Evolutionary conservation across 2,329 filamentous ascomycete species (phyloP), one percentile per base, ranked within the genome.

Genomic region (Daldinia sp.): DNA sequence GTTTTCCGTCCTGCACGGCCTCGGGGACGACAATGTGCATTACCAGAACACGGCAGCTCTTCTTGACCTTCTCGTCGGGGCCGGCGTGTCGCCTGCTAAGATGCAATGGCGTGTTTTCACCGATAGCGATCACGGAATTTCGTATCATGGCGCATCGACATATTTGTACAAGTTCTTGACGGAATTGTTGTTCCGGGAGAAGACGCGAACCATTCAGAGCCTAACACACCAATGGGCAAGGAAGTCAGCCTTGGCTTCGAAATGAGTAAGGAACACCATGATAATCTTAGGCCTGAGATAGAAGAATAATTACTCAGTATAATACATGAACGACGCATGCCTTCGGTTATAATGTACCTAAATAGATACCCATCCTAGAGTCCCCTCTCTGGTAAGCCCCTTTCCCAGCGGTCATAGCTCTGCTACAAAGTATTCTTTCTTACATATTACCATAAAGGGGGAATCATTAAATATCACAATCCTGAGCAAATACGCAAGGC

Each of bases 1-100:
- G 1, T 85, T 90, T 64, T 77, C 87, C 4, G 80, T 91, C 41
- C 82, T 88, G 63, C 89, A 91, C 70, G 89, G 88, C 0, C 85
- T 86, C 0, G 88, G 87, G 0, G 89, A 91, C 65, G 89, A 91
- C 68, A 91, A 91, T 52, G 89, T 91, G 11, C 89, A 91, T 71
- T 90, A 89, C 72, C 88, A 91, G 76, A 86, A 91, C 64, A 71
- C 83, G 0, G 88, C 87, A 0, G 86, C 83, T 0, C 74, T 91
- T 30, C 77, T 87, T 0, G 87, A 91, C 68, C 73, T 87, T 19
- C 75, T 91, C 0, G 85, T 90, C 29, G 82, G 83, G 0, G 82
- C 76, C 0, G 84, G 83, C 0, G 85, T 91, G 0, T 81, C 82
- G 0, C 85, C 87, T 0, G 78, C 83, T 59, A 87, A 89, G 78